phyloP scores from a whole-genome alignment of 805 yeast genomes.

The Candida parachauliodes region DNA sequence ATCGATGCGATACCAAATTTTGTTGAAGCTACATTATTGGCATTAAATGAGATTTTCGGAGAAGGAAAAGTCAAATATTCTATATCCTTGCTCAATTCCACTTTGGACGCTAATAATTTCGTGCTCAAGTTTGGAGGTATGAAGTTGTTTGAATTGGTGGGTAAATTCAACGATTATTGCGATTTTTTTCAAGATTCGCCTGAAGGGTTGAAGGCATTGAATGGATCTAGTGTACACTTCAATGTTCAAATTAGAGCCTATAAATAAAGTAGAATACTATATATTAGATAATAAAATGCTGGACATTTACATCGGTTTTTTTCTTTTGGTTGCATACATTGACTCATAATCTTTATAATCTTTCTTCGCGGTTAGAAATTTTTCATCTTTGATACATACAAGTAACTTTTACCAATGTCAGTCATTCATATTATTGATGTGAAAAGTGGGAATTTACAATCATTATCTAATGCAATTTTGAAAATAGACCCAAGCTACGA shows the following conservation, averaged over 20 bases:
- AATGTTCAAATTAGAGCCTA: conserved; percentile 8
- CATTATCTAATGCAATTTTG: conserved; percentile 82
- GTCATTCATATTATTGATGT: conserved; percentile 79
- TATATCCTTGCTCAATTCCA: conserved; percentile 24
- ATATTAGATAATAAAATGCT: conserved; percentile 5
- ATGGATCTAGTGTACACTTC: conserved; percentile 10
- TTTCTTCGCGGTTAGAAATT: not conserved
- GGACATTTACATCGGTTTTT: conserved; percentile 3
- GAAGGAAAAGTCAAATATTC: conserved; percentile 28
- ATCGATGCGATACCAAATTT: conserved; percentile 25
- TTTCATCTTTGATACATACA: no score
- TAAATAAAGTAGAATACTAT: conserved; percentile 1
- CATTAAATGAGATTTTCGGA: conserved; percentile 28
- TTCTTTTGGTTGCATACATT: no score
- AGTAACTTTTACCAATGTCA: no score
- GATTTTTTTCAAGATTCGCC: conserved; percentile 13
- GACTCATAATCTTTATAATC: conserved; percentile 6
- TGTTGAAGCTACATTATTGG: conserved; percentile 18
- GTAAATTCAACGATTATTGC: conserved; percentile 27
- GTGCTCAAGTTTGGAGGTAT: conserved; percentile 26
- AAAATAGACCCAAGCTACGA: conserved; percentile 60
- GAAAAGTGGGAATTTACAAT: conserved; percentile 90
- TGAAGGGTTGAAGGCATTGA: conserved; percentile 8
- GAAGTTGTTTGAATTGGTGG: conserved; percentile 29
- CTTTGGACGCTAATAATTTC: conserved; percentile 28